A percentile compares a stretch with the other conserved stretches of the same genome.
phyloP scores from a whole-genome alignment of 257 asterid species.

The Gynochthodes officinalis region DNA sequence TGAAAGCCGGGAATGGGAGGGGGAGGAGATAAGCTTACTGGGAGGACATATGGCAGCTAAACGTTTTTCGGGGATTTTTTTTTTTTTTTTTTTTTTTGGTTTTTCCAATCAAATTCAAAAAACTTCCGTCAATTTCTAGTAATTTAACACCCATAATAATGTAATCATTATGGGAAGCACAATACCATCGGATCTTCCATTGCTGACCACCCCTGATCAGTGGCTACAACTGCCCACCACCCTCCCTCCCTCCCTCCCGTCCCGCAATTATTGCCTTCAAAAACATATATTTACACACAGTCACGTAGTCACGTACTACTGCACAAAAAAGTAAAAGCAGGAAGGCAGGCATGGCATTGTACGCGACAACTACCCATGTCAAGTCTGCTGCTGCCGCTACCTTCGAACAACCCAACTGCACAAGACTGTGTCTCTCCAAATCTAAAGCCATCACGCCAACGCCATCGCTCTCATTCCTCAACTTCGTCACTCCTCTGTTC shows the following conservation, averaged over 20 bases:
- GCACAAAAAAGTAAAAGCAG: background rate
- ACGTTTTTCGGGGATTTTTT: background rate
- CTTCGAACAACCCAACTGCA: background rate
- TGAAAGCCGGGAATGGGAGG: conserved; percentile 1
- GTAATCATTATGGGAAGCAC: too few relatives aligned
- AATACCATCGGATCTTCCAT: background rate
- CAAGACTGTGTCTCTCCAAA: background rate
- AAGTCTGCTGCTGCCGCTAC: background rate
- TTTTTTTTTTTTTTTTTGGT: background rate
- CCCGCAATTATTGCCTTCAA: too few relatives aligned
- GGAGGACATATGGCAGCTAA: conserved; percentile 14
- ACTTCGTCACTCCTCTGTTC: conserved; percentile 33
- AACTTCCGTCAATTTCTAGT: background rate
- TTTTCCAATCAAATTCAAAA: background rate
- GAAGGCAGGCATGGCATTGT: conserved; percentile 12
- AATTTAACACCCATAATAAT: too few relatives aligned
- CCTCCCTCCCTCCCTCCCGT: background rate
- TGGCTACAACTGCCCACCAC: background rate
- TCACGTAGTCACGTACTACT: background rate
- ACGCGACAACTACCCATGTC: conserved; percentile 5
- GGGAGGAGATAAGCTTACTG: background rate
- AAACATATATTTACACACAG: too few relatives aligned
- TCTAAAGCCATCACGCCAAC: background rate
- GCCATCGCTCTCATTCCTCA: conserved; percentile 30
- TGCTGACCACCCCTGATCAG: background rate